phyloP scores from a whole-genome alignment of 2,329 filamentous ascomycete species.

The Exophiala viscosa region DNA sequence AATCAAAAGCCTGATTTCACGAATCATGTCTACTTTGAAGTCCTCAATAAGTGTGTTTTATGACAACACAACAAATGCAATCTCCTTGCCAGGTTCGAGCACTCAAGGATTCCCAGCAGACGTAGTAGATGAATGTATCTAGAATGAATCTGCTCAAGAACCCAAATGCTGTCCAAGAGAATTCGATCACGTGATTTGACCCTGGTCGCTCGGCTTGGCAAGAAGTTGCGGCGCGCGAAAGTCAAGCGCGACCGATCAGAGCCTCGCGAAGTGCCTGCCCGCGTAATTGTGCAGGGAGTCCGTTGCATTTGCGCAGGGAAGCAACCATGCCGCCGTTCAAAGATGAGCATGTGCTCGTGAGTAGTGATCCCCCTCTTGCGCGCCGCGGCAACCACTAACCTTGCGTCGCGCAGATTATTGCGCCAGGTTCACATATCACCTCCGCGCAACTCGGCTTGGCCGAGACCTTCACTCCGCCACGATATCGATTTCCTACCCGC shows the following conservation, averaged over 20 bases:
- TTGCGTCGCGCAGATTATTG: conserved; percentile 43
- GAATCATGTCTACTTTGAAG: too few relatives aligned
- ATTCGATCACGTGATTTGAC: background rate
- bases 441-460: conserved; percentile 85
- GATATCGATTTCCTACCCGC: conserved; percentile 79
- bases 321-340: conserved; percentile 48
- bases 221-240: conserved; percentile 3
- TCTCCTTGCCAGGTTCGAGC: too few relatives aligned
- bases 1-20: conserved; percentile 15
- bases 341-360: conserved; percentile 51
- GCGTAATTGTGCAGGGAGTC: background rate
- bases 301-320: conserved; percentile 1
- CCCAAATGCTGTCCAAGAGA: too few relatives aligned
- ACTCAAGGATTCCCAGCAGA: too few relatives aligned
- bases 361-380: conserved; percentile 14
- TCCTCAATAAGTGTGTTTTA: too few relatives aligned
- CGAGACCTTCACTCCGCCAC: conserved; percentile 88
- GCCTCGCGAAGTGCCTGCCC: background rate
- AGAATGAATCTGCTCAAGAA: too few relatives aligned
- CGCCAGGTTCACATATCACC: conserved; percentile 76
- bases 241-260: conserved; percentile 1
- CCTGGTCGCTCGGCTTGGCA: background rate
- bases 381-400: background rate
- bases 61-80: too few relatives aligned
- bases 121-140: too few relatives aligned